Evolutionary conservation across 1,284 basidiomycete species (phyloP).

Genomic region (Cryptococcus sp.): DNA sequence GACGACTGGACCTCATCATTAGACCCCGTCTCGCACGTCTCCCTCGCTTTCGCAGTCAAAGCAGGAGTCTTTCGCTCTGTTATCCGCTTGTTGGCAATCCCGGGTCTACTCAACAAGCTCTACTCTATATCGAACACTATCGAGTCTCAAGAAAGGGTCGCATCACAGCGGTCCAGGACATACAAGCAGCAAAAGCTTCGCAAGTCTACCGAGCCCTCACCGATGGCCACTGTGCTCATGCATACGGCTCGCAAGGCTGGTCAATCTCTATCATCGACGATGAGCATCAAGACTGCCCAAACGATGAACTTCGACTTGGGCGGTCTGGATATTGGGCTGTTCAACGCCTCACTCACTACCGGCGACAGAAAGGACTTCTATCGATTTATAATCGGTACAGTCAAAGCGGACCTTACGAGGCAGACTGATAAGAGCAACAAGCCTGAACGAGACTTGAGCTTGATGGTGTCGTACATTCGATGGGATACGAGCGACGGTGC

Average conservation of each 20-base stretch:
- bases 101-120: constrained; percentile 43
- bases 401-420: constrained; percentile 43
- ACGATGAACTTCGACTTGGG: constrained; percentile 45
- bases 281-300: constrained; percentile 39
- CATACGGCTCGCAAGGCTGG: constrained; percentile 62
- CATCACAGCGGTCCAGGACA: constrained; percentile 62
- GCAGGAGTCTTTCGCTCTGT: constrained; percentile 71
- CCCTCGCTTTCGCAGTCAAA: constrained; percentile 72
- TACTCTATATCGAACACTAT: constrained; percentile 59
- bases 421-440: constrained; percentile 19
- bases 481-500: constrained; percentile 43
- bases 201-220: constrained; percentile 59
- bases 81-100: constrained; percentile 62
- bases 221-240: constrained; percentile 79
- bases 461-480: constrained; percentile 32
- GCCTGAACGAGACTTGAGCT: constrained; percentile 34
- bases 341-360: constrained; percentile 39
- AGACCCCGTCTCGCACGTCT: constrained; percentile 63
- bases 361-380: constrained; percentile 44
- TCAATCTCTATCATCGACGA: constrained; percentile 59
- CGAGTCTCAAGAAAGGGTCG: constrained; percentile 61
- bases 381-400: constrained; percentile 42
- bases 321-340: constrained; percentile 47
- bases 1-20: constrained; percentile 75
- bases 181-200: constrained; percentile 71